Evolutionary conservation across 345 rosid genomes (phyloP).

Genomic region (Raphanus sativus): DNA sequence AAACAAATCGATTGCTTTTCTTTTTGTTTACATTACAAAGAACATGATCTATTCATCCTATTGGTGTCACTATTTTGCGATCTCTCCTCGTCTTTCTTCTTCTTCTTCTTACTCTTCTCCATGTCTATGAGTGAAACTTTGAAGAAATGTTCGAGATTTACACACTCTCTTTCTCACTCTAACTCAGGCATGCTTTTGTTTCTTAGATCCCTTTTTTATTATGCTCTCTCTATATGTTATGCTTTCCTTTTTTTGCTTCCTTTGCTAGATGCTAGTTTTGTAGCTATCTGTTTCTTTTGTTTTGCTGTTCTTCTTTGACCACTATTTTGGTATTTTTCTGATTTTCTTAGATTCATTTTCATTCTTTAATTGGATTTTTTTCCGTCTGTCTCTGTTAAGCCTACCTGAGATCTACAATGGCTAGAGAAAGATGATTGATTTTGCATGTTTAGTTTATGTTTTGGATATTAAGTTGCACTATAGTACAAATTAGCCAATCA

Average conservation of each 20-base stretch:
- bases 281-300: slow-evolving; percentile 25
- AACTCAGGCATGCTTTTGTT: slow-evolving; percentile 33
- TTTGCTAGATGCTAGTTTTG: slow-evolving; percentile 31
- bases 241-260: neutral
- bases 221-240: neutral
- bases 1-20: slow-evolving; percentile 38
- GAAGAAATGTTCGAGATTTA: slow-evolving; percentile 32
- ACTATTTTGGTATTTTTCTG: slow-evolving; percentile 28
- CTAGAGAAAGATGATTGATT: neutral
- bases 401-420: slow-evolving; percentile 28
- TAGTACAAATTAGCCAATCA: neutral
- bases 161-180: slow-evolving; percentile 15
- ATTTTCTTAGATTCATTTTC: neutral
- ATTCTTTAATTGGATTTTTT: slow-evolving; percentile 15
- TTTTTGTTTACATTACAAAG: slow-evolving; percentile 38
- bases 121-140: slow-evolving; percentile 17
- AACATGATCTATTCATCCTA: slow-evolving; percentile 32
- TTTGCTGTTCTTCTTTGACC: slow-evolving; percentile 32
- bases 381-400: neutral
- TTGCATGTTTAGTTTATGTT: slow-evolving; percentile 31
- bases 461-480: neutral
- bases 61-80: slow-evolving; percentile 16
- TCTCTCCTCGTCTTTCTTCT: slow-evolving; percentile 18
- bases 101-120: neutral
- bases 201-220: slow-evolving; percentile 30